These are phyloP conservation scores for Drosera capensis DNA, from an alignment of 148 eudicot genomes.

Conservation along the genomic window DNA sequence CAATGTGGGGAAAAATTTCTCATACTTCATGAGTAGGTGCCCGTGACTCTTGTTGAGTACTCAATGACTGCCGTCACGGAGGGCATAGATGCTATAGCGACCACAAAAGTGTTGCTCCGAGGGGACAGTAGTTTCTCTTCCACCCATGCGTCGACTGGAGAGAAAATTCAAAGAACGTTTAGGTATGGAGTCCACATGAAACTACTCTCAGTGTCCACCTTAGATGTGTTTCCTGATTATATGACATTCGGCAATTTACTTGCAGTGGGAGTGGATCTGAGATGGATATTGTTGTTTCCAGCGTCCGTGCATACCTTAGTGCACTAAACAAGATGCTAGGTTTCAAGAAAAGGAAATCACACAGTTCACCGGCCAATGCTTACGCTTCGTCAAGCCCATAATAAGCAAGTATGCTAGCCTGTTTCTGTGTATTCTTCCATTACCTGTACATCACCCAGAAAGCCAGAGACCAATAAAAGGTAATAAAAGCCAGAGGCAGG, in stretches of 20 bases:
- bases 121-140: constrained; percentile 34
- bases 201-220: neutral
- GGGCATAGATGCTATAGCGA: constrained; percentile 89
- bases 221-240: neutral
- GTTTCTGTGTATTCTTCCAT: too few relatives aligned
- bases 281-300: constrained; percentile 79
- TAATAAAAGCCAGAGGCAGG: too few relatives aligned
- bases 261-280: constrained; percentile 86
- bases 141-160: constrained; percentile 52
- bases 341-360: constrained; percentile 31
- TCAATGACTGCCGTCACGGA: constrained; percentile 64
- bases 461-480: too few relatives aligned
- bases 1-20: constrained; percentile 4
- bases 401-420: too few relatives aligned
- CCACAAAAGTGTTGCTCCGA: constrained; percentile 67
- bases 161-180: constrained; percentile 39
- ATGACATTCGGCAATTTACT: neutral
- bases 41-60: constrained; percentile 82
- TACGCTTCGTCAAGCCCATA: neutral
- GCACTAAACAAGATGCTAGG: constrained; percentile 87
- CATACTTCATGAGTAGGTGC: constrained; percentile 31
- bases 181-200: constrained; percentile 23
- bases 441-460: too few relatives aligned
- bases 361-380: too few relatives aligned
- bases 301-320: constrained; percentile 80